Percentiles rank a stretch among this genome's conserved stretches.
These are phyloP conservation scores for Elsinoe fawcettii DNA, from an alignment of 2,329 filamentous ascomycete genomes.

Conservation along the genomic window DNA sequence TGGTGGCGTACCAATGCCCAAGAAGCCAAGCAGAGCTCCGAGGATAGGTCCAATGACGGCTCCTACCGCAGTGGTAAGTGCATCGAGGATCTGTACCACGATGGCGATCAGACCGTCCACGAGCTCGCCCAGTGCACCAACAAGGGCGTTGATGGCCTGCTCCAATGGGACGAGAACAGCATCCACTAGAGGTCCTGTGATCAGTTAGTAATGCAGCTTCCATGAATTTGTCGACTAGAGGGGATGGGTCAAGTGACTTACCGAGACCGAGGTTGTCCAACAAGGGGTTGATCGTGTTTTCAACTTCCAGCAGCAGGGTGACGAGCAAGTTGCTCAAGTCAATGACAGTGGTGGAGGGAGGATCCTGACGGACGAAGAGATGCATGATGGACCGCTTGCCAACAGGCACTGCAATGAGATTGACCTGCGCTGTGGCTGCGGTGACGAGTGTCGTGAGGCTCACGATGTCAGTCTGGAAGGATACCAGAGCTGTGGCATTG, in stretches of 20 bases:
- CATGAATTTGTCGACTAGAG: not conserved
- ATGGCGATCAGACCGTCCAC: not conserved
- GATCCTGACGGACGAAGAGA: not conserved
- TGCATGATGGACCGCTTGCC: not conserved
- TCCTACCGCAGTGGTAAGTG: not conserved
- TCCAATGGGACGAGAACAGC: not conserved
- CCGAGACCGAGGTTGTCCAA: not conserved
- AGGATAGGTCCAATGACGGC: not conserved
- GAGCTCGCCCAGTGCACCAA: not conserved
- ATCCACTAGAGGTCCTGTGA: not conserved
- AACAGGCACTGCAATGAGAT: not conserved
- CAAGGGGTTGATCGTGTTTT: not conserved
- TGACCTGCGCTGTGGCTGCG: not conserved
- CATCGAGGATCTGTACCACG: slow-evolving; percentile 1
- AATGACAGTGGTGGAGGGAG: not conserved
- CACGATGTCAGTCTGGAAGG: not conserved
- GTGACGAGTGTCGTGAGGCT: not conserved
- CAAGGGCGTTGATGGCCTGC: not conserved
- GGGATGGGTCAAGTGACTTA: not conserved
- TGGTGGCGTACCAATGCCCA: not conserved
- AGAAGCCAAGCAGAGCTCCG: not conserved
- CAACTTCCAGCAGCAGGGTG: not conserved
- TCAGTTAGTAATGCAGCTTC: not conserved
- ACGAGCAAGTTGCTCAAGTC: not conserved
- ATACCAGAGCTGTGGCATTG: not conserved